These are phyloP conservation scores for Saccharomyces kudriavzevii DNA, from an alignment of 805 yeast genomes.

Conservation along the genomic window DNA sequence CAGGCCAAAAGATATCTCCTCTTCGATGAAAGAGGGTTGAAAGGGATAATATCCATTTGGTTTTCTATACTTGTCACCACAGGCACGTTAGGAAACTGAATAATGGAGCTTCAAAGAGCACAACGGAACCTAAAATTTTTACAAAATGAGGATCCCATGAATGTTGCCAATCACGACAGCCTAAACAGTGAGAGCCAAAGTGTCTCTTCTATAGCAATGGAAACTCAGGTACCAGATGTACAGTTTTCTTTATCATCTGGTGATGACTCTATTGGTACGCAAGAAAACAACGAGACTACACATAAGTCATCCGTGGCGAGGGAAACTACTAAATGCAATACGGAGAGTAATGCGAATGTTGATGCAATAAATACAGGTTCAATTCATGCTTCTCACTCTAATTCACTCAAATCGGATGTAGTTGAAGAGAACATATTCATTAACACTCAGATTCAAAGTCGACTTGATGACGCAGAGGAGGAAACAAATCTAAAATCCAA, in stretches of 20 bases:
- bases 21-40: neutral
- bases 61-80: neutral
- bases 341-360: neutral
- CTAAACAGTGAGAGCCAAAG: neutral
- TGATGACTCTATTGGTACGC: neutral
- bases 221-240: neutral
- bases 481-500: slow-evolving; percentile 11
- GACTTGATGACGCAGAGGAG: slow-evolving; percentile 22
- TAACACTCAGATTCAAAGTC: slow-evolving; percentile 28
- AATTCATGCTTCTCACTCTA: neutral
- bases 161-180: neutral
- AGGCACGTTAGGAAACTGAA: neutral
- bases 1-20: neutral
- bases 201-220: neutral
- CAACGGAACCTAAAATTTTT: neutral
- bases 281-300: neutral
- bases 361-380: neutral
- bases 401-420: neutral
- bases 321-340: neutral
- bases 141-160: neutral
- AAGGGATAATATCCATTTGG: neutral
- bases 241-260: neutral
- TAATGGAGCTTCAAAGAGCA: neutral
- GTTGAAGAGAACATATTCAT: slow-evolving; percentile 15
- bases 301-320: neutral